Base-by-base conservation (phyloP, 2,329 filamentous ascomycete species). In the Neofusicoccum parvum region DNA sequence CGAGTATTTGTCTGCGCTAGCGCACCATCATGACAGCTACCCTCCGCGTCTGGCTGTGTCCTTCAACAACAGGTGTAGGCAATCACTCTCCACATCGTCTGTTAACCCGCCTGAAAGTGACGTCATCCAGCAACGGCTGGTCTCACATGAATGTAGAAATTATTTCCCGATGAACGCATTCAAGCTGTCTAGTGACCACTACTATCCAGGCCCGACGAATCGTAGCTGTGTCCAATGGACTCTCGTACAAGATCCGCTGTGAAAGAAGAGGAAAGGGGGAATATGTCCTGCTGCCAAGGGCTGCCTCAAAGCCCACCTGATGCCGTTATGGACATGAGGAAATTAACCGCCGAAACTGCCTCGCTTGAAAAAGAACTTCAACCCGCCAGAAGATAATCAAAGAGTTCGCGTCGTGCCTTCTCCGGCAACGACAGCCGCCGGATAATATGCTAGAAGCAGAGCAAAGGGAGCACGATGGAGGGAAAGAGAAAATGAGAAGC, bases 391-490 rank as follows among this genome's bases (percentile, higher is more conserved):
- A 23, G 41, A 37, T 23, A 60, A 60, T 34, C 32, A 36, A n/a
- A 39, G 43, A 12, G n/a, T n/a, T 45, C 5, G n/a, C 45, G 27
- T 34, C 54, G 39, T 34, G 23, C 54, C 41, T 12, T n/a, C 7
- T 11, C 5, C 3, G 14, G 27, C 39, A 34, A 17, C 15, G 41
- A 59, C 23, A 46, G 15, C 41, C 41, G 54, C 27, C 15, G 9
- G 9, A 59, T 36, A 23, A 46, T 48, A 48, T 60, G 56, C 56
- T 20, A 15, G 43, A 49, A 60, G 56, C 10, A 60, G 17, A 45
- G 27, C 12, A 58, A 45, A 59, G 14, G 43, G 43, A 45, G 43
- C 43, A 45, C 7, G n/a, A 17, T 15, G 7, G 43, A 32, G 27
- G 27, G 27, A 32, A 45, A 45, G 43, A 48, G 17, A 15, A 37